These are phyloP conservation scores for Fusarium proliferatum DNA, from an alignment of 2,329 filamentous ascomycete genomes.

Conservation along the genomic window DNA sequence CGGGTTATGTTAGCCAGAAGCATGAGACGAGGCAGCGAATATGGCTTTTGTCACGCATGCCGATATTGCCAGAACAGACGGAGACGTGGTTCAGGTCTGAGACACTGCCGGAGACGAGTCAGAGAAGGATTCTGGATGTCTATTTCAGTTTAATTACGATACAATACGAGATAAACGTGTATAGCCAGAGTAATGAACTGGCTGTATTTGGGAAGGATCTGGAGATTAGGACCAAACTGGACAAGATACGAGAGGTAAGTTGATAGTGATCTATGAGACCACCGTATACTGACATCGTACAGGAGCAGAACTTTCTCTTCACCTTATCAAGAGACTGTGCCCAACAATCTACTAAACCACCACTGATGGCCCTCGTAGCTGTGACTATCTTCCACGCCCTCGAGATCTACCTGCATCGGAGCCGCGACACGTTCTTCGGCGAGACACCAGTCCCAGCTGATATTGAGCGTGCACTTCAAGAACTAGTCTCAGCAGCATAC, in stretches of 20 bases:
- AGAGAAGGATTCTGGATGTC: neutral
- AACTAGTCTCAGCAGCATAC: slow-evolving; percentile 4
- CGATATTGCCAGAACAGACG: neutral
- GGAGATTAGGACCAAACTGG: slow-evolving; percentile 1
- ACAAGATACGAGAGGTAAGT: slow-evolving; percentile 3
- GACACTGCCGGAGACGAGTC: neutral
- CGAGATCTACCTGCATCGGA: neutral
- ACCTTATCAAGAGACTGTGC: neutral
- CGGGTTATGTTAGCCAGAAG: slow-evolving; percentile 2
- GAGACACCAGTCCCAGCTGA: neutral
- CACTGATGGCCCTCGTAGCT: slow-evolving; percentile 8
- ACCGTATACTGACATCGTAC: accelerated
- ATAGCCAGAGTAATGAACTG: neutral
- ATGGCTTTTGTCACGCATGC: slow-evolving; percentile 6
- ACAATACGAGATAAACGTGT: slow-evolving; percentile 17
- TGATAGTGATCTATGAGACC: accelerated
- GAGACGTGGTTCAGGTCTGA: slow-evolving; percentile 2
- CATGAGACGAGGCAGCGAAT: slow-evolving; percentile 14
- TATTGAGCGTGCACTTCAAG: neutral
- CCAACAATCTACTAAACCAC: neutral
- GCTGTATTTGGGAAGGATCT: neutral
- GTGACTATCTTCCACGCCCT: slow-evolving; percentile 5
- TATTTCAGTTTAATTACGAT: slow-evolving; percentile 6
- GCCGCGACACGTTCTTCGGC: neutral
- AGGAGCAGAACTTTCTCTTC: slow-evolving; percentile 15